Evolutionary conservation across 257 asterid genomes (phyloP), one percentile per base, ranked within the genome.

Genomic region (Solanum peruvianum): DNA sequence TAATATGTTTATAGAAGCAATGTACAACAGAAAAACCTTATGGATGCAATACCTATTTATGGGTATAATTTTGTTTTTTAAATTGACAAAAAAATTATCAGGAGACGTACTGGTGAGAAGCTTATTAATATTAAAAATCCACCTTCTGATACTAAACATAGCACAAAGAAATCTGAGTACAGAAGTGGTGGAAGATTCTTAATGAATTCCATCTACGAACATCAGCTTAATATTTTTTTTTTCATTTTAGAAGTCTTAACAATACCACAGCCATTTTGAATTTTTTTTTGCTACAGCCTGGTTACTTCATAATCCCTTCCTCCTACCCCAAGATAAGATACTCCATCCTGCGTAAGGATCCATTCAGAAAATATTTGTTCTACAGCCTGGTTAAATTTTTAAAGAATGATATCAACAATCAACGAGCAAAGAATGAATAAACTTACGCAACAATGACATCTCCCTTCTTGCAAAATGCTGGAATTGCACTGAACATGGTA

Each of bases 401-500:
- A 8, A 71, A 58, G 66, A 21, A 73, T 41, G n/a, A 29, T 47
- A 29, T 11, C 45, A n/a, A 27, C 12, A 16, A 11, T 80, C 42
- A 80, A 49, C 44, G 5, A 49, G 85, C 29, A 81, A 80, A 47
- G 73, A 84, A 82, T 3, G 49, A 56, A 69, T n/a, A 41, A 83
- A 93, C 99, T 93, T 88, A 97, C 98, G 90, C 99, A 67, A 97
- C 93, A 84, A 97, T 93, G 52, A 97, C 90, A 82, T 97, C 99
- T 27, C 99, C 99, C 92, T 94, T 97, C 92, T 97, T 96, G 91
- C 96, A 93, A 89, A 96, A 96, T 85, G 99, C 99, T 91, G 99
- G 99, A 88, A 96, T 95, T 89, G 93, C 95, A 90, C 99, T 97
- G 92, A 97, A 97, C 98, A 95, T 94, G 35, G 98, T 97, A 82